Evolutionary conservation across 2,329 filamentous ascomycete genomes (phyloP).

Genomic region (Penicillium freii): DNA sequence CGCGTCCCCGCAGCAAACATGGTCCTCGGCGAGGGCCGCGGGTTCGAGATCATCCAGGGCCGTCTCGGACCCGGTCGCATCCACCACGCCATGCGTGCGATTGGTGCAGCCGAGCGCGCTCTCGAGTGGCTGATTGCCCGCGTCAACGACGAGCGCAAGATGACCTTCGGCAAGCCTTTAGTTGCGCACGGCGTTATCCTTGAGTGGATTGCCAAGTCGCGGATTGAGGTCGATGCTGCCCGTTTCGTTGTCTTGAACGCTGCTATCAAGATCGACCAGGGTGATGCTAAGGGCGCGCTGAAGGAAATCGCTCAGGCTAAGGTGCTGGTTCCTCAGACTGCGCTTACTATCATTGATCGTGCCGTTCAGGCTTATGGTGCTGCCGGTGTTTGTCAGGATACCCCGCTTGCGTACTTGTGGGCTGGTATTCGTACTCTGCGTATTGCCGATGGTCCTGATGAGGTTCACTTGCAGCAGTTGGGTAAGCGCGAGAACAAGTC

Average conservation of each 20-base stretch:
- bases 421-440: slow-evolving; percentile 75
- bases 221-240: slow-evolving; percentile 90
- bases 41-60: slow-evolving; percentile 98
- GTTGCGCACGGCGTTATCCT: slow-evolving; percentile 90
- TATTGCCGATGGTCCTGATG: slow-evolving; percentile 90
- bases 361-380: slow-evolving; percentile 91
- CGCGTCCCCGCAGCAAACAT: slow-evolving; percentile 81
- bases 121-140: slow-evolving; percentile 94
- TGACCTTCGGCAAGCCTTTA: slow-evolving; percentile 84
- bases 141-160: slow-evolving; percentile 88
- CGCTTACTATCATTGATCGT: slow-evolving; percentile 85
- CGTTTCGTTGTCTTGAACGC: slow-evolving; percentile 90
- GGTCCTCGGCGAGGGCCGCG: slow-evolving; percentile 86
- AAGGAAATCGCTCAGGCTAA: slow-evolving; percentile 96
- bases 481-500: slow-evolving; percentile 56
- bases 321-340: slow-evolving; percentile 79
- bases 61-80: slow-evolving; percentile 93
- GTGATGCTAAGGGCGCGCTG: slow-evolving; percentile 82
- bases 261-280: slow-evolving; percentile 88
- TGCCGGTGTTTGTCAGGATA: slow-evolving; percentile 90
- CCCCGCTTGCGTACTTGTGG: slow-evolving; percentile 83
- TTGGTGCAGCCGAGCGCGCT: slow-evolving; percentile 85
- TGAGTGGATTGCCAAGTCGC: slow-evolving; percentile 88
- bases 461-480: slow-evolving; percentile 73
- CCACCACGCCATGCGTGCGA: slow-evolving; percentile 94